These are phyloP conservation scores for Hypericum androsaemum DNA, from an alignment of 345 rosid species.

Conservation along the genomic window DNA sequence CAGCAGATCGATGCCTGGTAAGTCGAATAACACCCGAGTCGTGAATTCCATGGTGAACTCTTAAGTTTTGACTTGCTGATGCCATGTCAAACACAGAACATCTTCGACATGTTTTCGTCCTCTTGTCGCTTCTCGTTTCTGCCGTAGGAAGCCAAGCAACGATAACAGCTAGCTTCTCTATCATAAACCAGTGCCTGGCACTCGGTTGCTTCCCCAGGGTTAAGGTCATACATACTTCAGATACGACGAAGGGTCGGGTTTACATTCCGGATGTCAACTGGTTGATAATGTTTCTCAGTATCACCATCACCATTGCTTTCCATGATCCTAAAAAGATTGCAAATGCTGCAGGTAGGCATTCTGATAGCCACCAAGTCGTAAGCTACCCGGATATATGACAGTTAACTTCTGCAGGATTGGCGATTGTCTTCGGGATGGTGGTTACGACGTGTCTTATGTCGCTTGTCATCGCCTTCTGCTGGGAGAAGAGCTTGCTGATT, in stretches of 20 bases:
- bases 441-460: slow-evolving; percentile 62
- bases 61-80: slow-evolving; percentile 10
- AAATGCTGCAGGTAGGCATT: slow-evolving; percentile 39
- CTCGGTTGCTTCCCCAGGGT: slow-evolving; percentile 52
- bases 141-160: slow-evolving; percentile 51
- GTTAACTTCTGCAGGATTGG: slow-evolving; percentile 31
- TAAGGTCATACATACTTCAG: slow-evolving; percentile 50
- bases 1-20: slow-evolving; percentile 37
- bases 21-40: slow-evolving; percentile 3
- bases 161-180: slow-evolving; percentile 55
- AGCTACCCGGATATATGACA: not conserved
- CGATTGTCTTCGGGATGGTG: slow-evolving; percentile 42
- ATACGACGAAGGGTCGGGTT: slow-evolving; percentile 43
- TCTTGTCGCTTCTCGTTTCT: slow-evolving; percentile 41
- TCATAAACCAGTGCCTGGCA: slow-evolving; percentile 52
- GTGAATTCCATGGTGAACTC: not conserved
- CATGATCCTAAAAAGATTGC: slow-evolving; percentile 28
- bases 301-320: slow-evolving; percentile 35
- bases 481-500: slow-evolving; percentile 35
- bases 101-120: slow-evolving; percentile 27
- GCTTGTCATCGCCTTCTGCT: slow-evolving; percentile 39
- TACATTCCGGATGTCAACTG: slow-evolving; percentile 57
- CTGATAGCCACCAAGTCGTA: not conserved
- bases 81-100: slow-evolving; percentile 22
- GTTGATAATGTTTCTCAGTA: slow-evolving; percentile 51